Conservation (phyloP, 139 green algal species). For the Coelastrella sp. region DNA sequence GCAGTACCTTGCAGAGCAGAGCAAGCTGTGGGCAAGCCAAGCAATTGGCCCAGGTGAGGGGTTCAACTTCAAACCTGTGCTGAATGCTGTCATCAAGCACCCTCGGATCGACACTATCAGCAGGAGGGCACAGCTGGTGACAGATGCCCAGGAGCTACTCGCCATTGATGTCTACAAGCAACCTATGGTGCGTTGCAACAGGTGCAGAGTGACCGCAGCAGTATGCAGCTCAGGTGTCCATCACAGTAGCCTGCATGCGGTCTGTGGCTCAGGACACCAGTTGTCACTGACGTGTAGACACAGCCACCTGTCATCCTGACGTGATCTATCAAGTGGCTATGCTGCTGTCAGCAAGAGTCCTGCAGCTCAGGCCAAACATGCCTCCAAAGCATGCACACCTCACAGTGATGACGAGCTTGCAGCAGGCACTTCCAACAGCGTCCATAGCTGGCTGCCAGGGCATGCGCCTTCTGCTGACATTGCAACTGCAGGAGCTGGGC, state of each 20-base stretch:
- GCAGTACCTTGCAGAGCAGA: conserved; percentile 84
- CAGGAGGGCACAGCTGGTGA: conserved; percentile 20
- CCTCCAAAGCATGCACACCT: background rate
- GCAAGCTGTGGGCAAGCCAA: conserved; percentile 72
- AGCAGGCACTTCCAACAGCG: background rate
- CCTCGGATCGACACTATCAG: conserved; percentile 19
- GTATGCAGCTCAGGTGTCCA: too few species aligned
- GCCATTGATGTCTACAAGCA: background rate
- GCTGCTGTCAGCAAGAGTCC: too few species aligned
- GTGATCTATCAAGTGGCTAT: too few species aligned
- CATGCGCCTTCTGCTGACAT: background rate
- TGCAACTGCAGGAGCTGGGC: background rate
- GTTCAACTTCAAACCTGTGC: conserved; percentile 15
- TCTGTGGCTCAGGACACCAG: too few species aligned
- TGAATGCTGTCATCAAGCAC: conserved; percentile 32
- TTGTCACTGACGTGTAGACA: too few species aligned
- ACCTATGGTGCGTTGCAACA: background rate
- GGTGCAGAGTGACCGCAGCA: background rate
- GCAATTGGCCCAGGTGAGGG: background rate
- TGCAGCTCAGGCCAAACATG: too few species aligned
- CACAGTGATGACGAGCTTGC: too few species aligned
- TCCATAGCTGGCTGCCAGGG: background rate
- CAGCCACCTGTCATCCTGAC: too few species aligned
- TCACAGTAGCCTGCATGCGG: too few species aligned
- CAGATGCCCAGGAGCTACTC: conserved; percentile 1